A percentile compares a stretch with the other conserved stretches of the same genome.
Evolutionary conservation across 352 stramenopile species (phyloP).

Genomic region (Pythium sukuiense): DNA sequence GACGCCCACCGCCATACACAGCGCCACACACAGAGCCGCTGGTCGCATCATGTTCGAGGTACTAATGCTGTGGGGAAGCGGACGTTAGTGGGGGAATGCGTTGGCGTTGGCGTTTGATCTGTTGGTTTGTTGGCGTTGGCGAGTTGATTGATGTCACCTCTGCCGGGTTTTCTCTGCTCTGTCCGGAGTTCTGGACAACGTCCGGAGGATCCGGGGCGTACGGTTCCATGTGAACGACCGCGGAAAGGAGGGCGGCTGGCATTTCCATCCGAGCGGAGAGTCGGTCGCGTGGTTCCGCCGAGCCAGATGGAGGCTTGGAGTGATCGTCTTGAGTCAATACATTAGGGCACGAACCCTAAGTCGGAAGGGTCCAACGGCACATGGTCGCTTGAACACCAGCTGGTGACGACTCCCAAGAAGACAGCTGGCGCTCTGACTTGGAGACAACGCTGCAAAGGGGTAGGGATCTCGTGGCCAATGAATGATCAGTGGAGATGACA

Average conservation of each 20-base stretch:
- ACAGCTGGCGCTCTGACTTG: neutral
- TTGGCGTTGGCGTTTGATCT: neutral
- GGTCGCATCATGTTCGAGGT: neutral
- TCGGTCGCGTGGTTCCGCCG: neutral
- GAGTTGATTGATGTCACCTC: neutral
- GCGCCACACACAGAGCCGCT: neutral
- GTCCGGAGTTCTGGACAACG: neutral
- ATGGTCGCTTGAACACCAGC: neutral
- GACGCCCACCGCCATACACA: neutral
- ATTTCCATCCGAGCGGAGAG: neutral
- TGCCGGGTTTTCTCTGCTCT: neutral
- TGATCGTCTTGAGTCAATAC: neutral
- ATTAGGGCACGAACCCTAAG: neutral
- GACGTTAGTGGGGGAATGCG: neutral
- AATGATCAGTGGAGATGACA: neutral
- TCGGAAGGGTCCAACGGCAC: neutral
- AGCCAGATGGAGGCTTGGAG: neutral
- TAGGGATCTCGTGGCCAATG: neutral
- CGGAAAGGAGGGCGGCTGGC: neutral
- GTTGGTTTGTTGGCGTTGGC: neutral
- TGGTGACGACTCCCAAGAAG: neutral
- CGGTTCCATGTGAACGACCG: neutral
- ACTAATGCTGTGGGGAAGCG: neutral
- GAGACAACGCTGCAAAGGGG: neutral
- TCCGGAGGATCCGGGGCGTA: neutral